Evolutionary conservation across 179 eudicot genomes (phyloP).

Genomic region (Patellifolia procumbens): DNA sequence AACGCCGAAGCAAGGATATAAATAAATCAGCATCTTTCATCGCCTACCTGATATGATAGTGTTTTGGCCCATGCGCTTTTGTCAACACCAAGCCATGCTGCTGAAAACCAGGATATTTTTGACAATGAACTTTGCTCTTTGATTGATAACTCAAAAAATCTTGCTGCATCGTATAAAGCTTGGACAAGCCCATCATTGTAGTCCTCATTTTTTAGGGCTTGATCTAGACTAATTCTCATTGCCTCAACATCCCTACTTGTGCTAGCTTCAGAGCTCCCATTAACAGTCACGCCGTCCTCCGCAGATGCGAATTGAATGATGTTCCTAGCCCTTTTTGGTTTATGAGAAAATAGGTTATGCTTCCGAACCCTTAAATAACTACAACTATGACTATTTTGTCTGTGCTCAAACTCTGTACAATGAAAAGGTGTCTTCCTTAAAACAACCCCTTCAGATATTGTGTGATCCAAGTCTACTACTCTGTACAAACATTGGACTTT

Average conservation of each 20-base stretch:
- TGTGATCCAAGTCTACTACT: conserved; percentile 43
- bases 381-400: conserved; percentile 37
- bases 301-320: conserved; percentile 55
- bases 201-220: conserved; percentile 67
- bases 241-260: conserved; percentile 59
- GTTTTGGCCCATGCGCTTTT: conserved; percentile 80
- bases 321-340: conserved; percentile 39
- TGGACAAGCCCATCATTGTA: conserved; percentile 78
- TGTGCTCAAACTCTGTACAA: conserved; percentile 42
- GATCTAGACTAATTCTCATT: conserved; percentile 63
- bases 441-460: conserved; percentile 32
- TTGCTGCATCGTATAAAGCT: conserved; percentile 82
- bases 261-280: conserved; percentile 64
- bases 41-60: conserved; percentile 82
- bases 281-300: conserved; percentile 80
- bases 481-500: conserved; percentile 38
- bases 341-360: conserved; percentile 33
- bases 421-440: conserved; percentile 46
- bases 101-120: conserved; percentile 79
- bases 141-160: conserved; percentile 84
- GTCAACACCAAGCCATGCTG: conserved; percentile 89
- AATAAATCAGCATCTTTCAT: neutral
- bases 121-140: conserved; percentile 53
- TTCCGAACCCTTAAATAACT: conserved; percentile 38
- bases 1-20: neutral